Conservation (phyloP, 2,329 filamentous ascomycete genomes). For the Penicillium griseofulvum region DNA sequence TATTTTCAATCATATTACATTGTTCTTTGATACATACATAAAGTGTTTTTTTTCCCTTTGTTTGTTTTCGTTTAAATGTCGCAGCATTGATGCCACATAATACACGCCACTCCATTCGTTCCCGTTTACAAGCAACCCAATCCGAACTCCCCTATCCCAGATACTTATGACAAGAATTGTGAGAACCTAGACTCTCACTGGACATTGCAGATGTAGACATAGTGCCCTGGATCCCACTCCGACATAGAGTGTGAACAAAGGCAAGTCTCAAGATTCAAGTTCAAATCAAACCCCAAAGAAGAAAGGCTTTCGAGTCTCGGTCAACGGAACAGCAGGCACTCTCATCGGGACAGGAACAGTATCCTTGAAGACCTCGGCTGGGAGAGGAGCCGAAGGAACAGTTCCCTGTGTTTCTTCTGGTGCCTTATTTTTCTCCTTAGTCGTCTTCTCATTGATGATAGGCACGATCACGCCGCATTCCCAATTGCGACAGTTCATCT, state of each 20-base stretch:
- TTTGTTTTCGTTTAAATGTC: neutral
- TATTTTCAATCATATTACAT: neutral
- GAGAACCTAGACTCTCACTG: neutral
- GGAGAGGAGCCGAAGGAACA: constrained; percentile 7
- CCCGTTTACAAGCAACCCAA: neutral
- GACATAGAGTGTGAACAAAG: neutral
- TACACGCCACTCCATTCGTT: neutral
- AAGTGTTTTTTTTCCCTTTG: neutral
- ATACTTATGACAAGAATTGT: neutral
- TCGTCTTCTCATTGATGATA: constrained; percentile 37
- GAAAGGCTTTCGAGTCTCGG: constrained; percentile 10
- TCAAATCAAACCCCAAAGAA: neutral
- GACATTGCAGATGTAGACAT: neutral
- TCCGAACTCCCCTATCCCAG: neutral
- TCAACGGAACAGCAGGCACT: constrained; percentile 29
- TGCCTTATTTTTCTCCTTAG: constrained; percentile 28
- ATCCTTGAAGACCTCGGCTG: constrained; percentile 33
- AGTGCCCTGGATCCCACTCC: neutral
- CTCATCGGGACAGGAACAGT: constrained; percentile 47
- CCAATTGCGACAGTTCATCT: constrained; percentile 87
- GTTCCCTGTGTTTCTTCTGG: neutral
- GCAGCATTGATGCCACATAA: neutral
- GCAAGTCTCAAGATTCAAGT: neutral
- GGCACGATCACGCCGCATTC: constrained; percentile 86
- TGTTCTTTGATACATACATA: neutral